A percentile compares a stretch with the other conserved stretches of the same genome.
Conservation (phyloP, 2,329 filamentous ascomycete species). For the Penicillium sp. region DNA sequence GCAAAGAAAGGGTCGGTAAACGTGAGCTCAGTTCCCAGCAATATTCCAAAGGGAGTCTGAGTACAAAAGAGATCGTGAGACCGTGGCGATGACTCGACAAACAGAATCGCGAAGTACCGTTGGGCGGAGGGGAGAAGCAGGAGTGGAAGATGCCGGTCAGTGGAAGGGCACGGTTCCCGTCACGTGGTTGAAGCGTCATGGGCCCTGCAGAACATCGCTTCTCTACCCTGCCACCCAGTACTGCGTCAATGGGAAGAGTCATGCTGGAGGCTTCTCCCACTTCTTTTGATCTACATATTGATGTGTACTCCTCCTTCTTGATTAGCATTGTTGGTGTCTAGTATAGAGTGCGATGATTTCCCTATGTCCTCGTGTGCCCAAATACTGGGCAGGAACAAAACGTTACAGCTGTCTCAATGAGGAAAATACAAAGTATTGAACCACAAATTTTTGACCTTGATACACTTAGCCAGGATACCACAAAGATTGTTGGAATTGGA, state of each 20-base stretch:
- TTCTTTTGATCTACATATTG: not conserved
- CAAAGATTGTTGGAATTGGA: not conserved
- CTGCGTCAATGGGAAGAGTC: not conserved
- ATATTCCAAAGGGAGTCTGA: conserved; percentile 1
- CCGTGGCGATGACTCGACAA: conserved; percentile 18
- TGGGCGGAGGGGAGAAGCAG: conserved; percentile 30
- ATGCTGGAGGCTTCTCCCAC: not conserved
- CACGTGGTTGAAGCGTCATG: conserved; percentile 41
- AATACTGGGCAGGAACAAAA: not conserved
- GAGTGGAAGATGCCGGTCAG: conserved; percentile 24
- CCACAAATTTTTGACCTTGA: not conserved
- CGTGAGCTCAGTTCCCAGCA: conserved; percentile 1
- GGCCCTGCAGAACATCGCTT: conserved; percentile 24
- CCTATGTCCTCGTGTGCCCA: not conserved
- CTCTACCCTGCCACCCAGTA: not conserved
- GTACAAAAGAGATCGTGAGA: conserved; percentile 9
- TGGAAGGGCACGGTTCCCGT: conserved; percentile 32
- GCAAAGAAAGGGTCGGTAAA: not conserved
- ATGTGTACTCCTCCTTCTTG: not conserved
- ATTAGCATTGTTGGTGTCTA: not conserved
- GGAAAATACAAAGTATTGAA: not conserved
- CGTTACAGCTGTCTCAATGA: no score
- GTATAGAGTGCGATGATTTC: not conserved
- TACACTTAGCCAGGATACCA: conserved; percentile 9
- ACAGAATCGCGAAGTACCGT: conserved; percentile 24